Evolutionary conservation across 179 eudicot genomes (phyloP).

Genomic region (Corrigiola litoralis): DNA sequence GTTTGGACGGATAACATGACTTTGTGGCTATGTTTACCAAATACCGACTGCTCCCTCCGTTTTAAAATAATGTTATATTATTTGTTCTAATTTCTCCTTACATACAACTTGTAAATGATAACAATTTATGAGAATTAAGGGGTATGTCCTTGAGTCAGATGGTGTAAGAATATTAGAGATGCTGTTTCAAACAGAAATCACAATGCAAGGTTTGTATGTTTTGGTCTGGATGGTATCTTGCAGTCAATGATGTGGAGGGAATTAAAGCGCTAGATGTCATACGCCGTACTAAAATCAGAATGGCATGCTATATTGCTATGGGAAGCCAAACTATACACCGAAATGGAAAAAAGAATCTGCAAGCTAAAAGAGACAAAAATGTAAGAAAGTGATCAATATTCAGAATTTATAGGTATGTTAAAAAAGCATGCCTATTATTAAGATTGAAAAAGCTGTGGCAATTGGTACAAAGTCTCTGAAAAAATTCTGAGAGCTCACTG

Average conservation of each 20-base stretch:
- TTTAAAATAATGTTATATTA: too few species aligned
- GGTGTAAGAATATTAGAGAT: too few species aligned
- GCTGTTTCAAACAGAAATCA: too few species aligned
- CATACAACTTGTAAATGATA: too few species aligned
- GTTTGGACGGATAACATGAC: too few species aligned
- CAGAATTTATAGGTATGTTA: neutral
- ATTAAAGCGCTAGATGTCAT: slow-evolving; percentile 2
- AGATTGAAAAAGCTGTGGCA: slow-evolving; percentile 5
- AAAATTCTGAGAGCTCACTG: slow-evolving; percentile 3
- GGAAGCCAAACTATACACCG: neutral
- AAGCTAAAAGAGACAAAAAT: too few species aligned
- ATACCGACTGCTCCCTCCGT: too few species aligned
- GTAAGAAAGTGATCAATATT: neutral
- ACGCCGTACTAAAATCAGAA: slow-evolving; percentile 9
- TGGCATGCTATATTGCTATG: slow-evolving; percentile 14
- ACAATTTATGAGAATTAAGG: too few species aligned
- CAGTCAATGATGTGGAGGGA: slow-evolving; percentile 15
- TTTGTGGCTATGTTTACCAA: too few species aligned
- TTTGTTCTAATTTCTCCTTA: too few species aligned
- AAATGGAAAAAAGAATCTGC: neutral
- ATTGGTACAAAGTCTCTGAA: slow-evolving; percentile 20
- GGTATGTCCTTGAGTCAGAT: too few species aligned
- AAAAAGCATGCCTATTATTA: neutral
- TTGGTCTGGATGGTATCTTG: slow-evolving; percentile 5
- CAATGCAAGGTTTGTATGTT: too few species aligned